Percentiles rank a stretch among this genome's conserved stretches.
Conservation (phyloP, 805 yeast genomes). For the Yarrowia sp. region DNA sequence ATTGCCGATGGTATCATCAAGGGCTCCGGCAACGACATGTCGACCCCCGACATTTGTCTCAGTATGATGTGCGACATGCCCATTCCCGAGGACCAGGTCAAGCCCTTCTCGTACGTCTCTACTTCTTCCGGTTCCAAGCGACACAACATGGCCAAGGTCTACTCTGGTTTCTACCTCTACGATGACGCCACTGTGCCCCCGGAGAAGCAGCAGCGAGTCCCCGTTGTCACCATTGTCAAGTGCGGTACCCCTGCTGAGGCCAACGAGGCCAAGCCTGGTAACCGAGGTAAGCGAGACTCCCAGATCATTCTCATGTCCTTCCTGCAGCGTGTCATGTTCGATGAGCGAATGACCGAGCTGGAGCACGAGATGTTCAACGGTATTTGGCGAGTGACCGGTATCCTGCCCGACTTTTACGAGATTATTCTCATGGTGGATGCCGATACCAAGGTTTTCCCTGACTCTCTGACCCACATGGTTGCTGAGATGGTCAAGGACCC, state of each 20-base stretch:
- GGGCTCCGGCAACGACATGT: slow-evolving; percentile 84
- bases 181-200: slow-evolving; percentile 69
- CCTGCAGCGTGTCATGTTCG: slow-evolving; percentile 80
- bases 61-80: slow-evolving; percentile 82
- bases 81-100: slow-evolving; percentile 68
- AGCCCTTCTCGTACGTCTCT: slow-evolving; percentile 86
- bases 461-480: slow-evolving; percentile 81
- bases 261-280: slow-evolving; percentile 75
- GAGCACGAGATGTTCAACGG: slow-evolving; percentile 73
- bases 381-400: slow-evolving; percentile 81
- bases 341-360: slow-evolving; percentile 90
- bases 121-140: slow-evolving; percentile 93
- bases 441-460: slow-evolving; percentile 84
- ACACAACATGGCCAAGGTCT: slow-evolving; percentile 96
- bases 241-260: slow-evolving; percentile 89
- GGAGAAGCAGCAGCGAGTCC: slow-evolving; percentile 79
- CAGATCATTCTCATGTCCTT: slow-evolving; percentile 90
- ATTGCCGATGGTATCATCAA: slow-evolving; percentile 93
- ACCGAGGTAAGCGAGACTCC: slow-evolving; percentile 94
- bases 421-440: slow-evolving; percentile 90
- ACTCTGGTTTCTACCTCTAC: slow-evolving; percentile 90
- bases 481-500: slow-evolving; percentile 88
- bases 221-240: slow-evolving; percentile 70
- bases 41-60: slow-evolving; percentile 88
- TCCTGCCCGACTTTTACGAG: slow-evolving; percentile 79